Evolutionary conservation across 202 grass and related monocot genomes (phyloP), one percentile per base, ranked within the genome.

Genomic region (Dendrocalamus latiflorus): DNA sequence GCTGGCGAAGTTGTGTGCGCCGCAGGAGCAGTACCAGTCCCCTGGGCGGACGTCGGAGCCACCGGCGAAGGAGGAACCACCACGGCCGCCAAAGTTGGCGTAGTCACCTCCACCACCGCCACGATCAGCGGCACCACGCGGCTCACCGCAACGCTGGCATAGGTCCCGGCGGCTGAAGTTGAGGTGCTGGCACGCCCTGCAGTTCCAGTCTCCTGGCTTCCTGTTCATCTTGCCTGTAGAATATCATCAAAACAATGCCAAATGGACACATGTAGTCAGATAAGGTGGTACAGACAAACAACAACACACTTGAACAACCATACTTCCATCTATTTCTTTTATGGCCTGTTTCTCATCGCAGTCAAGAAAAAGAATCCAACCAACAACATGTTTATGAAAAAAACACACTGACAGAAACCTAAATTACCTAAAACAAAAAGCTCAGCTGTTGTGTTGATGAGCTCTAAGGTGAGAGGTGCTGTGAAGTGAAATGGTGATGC

Each of bases 121-220:
- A 64, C 85, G 87, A 45, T 89, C 88, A 72, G 88, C 81, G 1
- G 42, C 79, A 4, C 90, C 76, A 60, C 95, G 88, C 2, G 85
- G 79, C 54, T 95, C 92, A 0, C 92, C 69, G 20, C 92, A 98
- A 4, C 93, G 90, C 85, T 93, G 93, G 89, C 92, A 95, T 28
- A 92, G 74, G 83, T 95, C 95, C 56, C 92, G 88, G 34, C 95
- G 86, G 85, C 95, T 98, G 86, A 98, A 98, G 84, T 98, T 98
- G 79, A n/a, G n/a, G n/a, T n/a, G n/a, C n/a, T n/a, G n/a, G n/a
- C n/a, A n/a, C n/a, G n/a, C n/a, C n/a, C n/a, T 90, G 89, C 95
- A 98, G 78, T 93, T 88, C 95, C 95, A 98, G 79, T 98, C 95
- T 88, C 95, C 95, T 38, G 92, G 95, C 84, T 97, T 98, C 92